A percentile compares a stretch with the other conserved stretches of the same genome.
Evolutionary conservation across 176 grass and related monocot species (phyloP).

Genomic region (Phoenix dactylifera): DNA sequence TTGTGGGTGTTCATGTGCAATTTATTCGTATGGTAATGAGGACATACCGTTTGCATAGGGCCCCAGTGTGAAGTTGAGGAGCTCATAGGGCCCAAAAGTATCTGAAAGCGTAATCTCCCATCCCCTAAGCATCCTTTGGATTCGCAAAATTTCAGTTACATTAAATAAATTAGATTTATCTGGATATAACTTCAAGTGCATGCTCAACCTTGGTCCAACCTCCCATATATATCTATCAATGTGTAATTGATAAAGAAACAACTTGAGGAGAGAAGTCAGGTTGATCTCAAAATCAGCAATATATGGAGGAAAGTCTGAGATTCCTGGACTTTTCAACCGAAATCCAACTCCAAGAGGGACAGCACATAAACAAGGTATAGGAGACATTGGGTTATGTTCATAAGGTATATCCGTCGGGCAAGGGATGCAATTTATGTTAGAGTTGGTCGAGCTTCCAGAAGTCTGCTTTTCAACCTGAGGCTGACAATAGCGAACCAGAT

Average conservation of each 20-base stretch:
- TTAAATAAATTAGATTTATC: slow-evolving; percentile 53
- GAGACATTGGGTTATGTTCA: slow-evolving; percentile 64
- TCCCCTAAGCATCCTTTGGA: slow-evolving; percentile 42
- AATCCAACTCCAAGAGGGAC: slow-evolving; percentile 69
- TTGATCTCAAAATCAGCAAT: slow-evolving; percentile 50
- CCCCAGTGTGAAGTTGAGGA: slow-evolving; percentile 76
- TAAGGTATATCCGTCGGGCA: slow-evolving; percentile 42
- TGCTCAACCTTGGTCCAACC: slow-evolving; percentile 60
- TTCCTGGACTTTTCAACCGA: slow-evolving; percentile 78
- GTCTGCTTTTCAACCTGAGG: slow-evolving; percentile 13
- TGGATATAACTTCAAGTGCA: slow-evolving; percentile 76
- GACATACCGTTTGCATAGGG: slow-evolving; percentile 51
- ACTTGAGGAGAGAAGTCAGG: slow-evolving; percentile 27
- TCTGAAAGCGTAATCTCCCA: slow-evolving; percentile 75
- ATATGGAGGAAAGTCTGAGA: slow-evolving; percentile 63
- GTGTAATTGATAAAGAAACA: slow-evolving; percentile 49
- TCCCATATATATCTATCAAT: slow-evolving; percentile 67
- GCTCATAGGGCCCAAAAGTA: slow-evolving; percentile 86
- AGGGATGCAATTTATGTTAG: slow-evolving; percentile 20
- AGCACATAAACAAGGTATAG: slow-evolving; percentile 51
- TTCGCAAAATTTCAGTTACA: slow-evolving; percentile 34
- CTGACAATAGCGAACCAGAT: slow-evolving; percentile 38
- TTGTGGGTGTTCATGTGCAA: too few relatives aligned
- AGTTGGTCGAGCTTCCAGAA: slow-evolving; percentile 27
- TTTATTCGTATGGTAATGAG: neutral